Conservation (phyloP, 2,329 filamentous ascomycete genomes). For the Phyllosticta citrichinensis region DNA sequence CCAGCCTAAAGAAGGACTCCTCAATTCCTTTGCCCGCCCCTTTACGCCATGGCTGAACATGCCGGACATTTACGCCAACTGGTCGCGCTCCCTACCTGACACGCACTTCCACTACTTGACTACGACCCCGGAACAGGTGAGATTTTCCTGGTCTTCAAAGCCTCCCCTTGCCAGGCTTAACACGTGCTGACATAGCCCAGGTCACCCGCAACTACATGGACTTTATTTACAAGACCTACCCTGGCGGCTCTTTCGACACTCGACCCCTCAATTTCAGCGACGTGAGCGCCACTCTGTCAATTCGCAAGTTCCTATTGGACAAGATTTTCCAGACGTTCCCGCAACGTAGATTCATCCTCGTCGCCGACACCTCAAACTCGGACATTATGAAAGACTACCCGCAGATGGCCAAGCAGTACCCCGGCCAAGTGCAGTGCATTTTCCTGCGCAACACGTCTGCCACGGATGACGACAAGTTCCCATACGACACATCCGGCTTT, state of each 20-base stretch:
- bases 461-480: slow-evolving; percentile 61
- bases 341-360: slow-evolving; percentile 61
- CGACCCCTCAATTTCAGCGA: slow-evolving; percentile 74
- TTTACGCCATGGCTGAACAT: slow-evolving; percentile 70
- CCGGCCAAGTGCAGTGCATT: slow-evolving; percentile 66
- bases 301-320: slow-evolving; percentile 59
- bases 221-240: slow-evolving; percentile 69
- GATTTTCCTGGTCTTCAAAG: not conserved
- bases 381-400: slow-evolving; percentile 62
- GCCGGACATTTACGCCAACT: slow-evolving; percentile 69
- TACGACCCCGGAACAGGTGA: slow-evolving; percentile 61
- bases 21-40: slow-evolving; percentile 65
- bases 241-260: slow-evolving; percentile 67
- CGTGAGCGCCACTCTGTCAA: slow-evolving; percentile 57
- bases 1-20: slow-evolving; percentile 59
- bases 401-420: slow-evolving; percentile 53
- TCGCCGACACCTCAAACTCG: slow-evolving; percentile 67
- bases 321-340: slow-evolving; percentile 69
- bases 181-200: slow-evolving; percentile 30
- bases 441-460: slow-evolving; percentile 63
- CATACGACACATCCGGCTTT: slow-evolving; percentile 66
- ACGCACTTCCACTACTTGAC: slow-evolving; percentile 76
- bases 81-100: slow-evolving; percentile 55
- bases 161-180: not conserved
- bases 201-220: slow-evolving; percentile 70